Evolutionary conservation across 2,329 filamentous ascomycete species (phyloP).

Genomic region (Trichoderma simmonsii): DNA sequence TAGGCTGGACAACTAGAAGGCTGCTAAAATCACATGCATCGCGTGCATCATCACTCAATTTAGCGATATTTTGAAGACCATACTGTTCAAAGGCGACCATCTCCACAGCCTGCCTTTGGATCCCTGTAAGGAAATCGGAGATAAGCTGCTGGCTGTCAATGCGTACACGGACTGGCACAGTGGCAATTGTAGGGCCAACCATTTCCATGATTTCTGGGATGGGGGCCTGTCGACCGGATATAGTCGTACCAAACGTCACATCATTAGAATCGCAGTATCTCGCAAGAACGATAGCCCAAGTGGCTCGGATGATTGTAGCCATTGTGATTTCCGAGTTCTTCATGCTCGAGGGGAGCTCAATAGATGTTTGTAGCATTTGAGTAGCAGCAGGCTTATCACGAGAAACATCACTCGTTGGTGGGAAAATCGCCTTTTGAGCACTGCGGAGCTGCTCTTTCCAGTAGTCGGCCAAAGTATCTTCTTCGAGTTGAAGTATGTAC

Average conservation of each 20-base stretch:
- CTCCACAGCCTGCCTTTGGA: constrained; percentile 20
- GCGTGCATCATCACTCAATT: constrained; percentile 16
- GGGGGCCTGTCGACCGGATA: constrained; percentile 24
- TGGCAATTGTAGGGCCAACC: constrained; percentile 24
- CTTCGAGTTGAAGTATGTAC: constrained; percentile 2
- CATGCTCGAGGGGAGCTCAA: background rate
- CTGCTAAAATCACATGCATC: constrained; percentile 24
- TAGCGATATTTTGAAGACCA: constrained; percentile 27
- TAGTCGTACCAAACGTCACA: constrained; percentile 22
- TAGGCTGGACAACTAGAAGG: constrained; percentile 23
- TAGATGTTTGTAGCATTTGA: background rate
- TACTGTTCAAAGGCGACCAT: constrained; percentile 25
- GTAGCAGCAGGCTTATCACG: background rate
- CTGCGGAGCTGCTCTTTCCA: constrained; percentile 20
- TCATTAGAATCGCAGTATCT: constrained; percentile 22
- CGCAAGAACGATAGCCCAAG: constrained; percentile 14
- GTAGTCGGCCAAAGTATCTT: background rate
- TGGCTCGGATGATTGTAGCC: constrained; percentile 21
- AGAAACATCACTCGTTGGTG: background rate
- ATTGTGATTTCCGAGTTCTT: constrained; percentile 16
- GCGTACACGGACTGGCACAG: constrained; percentile 18
- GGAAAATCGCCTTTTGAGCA: constrained; percentile 17
- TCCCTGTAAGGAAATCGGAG: constrained; percentile 9
- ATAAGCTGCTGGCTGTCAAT: background rate
- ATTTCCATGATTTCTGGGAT: constrained; percentile 24